Percentiles rank a stretch among this genome's conserved stretches.
These are phyloP conservation scores for Agrocybe pediades DNA, from an alignment of 768 basidiomycete species.

Conservation along the genomic window DNA sequence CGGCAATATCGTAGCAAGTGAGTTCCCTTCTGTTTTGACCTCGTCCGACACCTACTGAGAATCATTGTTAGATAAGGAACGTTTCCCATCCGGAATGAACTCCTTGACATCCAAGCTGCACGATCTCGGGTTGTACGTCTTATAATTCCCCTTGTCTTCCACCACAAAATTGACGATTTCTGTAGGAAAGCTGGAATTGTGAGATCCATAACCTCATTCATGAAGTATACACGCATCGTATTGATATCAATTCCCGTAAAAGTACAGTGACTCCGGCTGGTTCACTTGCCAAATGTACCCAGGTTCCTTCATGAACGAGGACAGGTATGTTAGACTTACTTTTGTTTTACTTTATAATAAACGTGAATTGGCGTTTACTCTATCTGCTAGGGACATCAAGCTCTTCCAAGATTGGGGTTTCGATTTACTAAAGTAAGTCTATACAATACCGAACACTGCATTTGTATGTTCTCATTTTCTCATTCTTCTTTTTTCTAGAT, in stretches of 20 bases:
- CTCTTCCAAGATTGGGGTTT: slow-evolving; percentile 69
- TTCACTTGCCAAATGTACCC: slow-evolving; percentile 67
- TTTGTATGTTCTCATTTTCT: neutral
- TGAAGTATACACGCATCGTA: no score
- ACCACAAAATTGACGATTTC: neutral
- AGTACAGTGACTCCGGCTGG: slow-evolving; percentile 75
- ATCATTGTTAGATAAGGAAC: slow-evolving; percentile 38
- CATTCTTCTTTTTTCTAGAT: slow-evolving; percentile 32
- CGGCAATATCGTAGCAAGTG: slow-evolving; percentile 62
- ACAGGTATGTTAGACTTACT: slow-evolving; percentile 32
- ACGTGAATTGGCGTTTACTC: neutral
- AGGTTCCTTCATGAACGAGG: slow-evolving; percentile 66
- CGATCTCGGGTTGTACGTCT: slow-evolving; percentile 55
- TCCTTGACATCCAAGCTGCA: slow-evolving; percentile 57
- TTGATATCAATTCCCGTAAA: neutral
- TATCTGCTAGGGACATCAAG: slow-evolving; percentile 47
- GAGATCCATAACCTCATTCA: slow-evolving; percentile 16
- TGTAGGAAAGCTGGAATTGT: slow-evolving; percentile 66
- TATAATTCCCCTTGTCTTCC: neutral
- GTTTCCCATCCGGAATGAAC: slow-evolving; percentile 63
- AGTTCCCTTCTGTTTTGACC: slow-evolving; percentile 12
- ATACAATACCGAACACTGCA: neutral
- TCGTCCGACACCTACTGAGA: neutral
- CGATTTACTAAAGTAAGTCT: slow-evolving; percentile 59
- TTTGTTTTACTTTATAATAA: neutral